A percentile compares a stretch with the other conserved stretches of the same genome.
Evolutionary conservation across 768 basidiomycete species (phyloP).

Genomic region (Agrocybe praecox): DNA sequence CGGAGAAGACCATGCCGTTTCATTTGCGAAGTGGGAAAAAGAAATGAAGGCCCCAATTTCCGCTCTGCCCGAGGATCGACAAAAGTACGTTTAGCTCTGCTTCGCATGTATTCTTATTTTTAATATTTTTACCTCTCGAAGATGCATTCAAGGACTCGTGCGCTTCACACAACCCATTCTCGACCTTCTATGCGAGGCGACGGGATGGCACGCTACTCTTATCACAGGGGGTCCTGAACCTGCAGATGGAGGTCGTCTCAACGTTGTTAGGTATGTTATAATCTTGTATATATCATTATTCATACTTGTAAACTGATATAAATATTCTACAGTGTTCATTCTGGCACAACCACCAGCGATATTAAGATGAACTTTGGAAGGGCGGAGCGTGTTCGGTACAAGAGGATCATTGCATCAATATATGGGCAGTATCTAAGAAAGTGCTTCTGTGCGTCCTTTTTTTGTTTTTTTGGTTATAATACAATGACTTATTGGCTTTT

Average conservation of each 20-base stretch:
- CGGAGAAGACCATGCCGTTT: background rate
- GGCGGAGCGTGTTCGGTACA: background rate
- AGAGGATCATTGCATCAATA: background rate
- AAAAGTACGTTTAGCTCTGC: slow-evolving; percentile 2
- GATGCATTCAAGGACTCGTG: background rate
- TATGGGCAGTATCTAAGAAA: no score
- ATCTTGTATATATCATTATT: background rate
- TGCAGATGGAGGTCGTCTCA: background rate
- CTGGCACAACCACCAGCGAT: background rate
- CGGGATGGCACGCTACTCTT: slow-evolving; percentile 1
- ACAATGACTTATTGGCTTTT: background rate
- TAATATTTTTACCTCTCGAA: background rate
- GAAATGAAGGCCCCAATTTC: background rate
- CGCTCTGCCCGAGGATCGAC: slow-evolving; percentile 1
- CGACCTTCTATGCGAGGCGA: no score
- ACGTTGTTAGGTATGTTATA: background rate
- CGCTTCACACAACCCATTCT: no score
- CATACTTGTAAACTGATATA: background rate
- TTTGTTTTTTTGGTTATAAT: background rate
- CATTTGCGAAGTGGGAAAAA: background rate
- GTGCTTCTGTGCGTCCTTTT: background rate
- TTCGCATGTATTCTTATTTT: background rate
- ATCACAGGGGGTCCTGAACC: slow-evolving; percentile 5
- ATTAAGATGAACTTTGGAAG: slow-evolving; percentile 5
- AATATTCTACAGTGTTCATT: slow-evolving; percentile 1